phyloP scores from a whole-genome alignment of 225 moss, liverwort and hornwort species.

The Bryum argenteum region DNA sequence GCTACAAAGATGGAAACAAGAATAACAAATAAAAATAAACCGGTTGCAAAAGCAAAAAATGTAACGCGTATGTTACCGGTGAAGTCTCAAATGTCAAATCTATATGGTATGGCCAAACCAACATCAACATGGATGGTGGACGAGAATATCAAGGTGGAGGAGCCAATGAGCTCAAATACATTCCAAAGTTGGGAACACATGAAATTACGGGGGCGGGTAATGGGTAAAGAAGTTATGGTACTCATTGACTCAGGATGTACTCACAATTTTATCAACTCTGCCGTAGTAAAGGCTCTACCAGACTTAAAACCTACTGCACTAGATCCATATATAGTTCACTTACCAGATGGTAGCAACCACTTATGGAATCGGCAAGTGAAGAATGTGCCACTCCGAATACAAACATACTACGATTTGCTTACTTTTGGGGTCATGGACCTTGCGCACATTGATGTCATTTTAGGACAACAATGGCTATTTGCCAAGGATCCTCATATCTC shows the following conservation, averaged over 20 bases:
- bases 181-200: conserved; percentile 56
- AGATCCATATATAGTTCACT: conserved; percentile 51
- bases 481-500: conserved; percentile 54
- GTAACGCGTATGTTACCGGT: conserved; percentile 38
- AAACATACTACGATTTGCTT: conserved; percentile 47
- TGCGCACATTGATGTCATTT: conserved; percentile 48
- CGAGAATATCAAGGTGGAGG: not conserved
- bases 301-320: conserved; percentile 32
- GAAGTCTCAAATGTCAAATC: conserved; percentile 30
- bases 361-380: conserved; percentile 48
- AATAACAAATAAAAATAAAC: conserved; percentile 6
- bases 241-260: conserved; percentile 57
- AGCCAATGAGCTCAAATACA: not conserved
- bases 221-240: conserved; percentile 44
- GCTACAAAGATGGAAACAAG: conserved; percentile 30
- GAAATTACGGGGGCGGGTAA: conserved; percentile 46
- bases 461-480: conserved; percentile 56
- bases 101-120: conserved; percentile 18
- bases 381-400: conserved; percentile 45
- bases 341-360: conserved; percentile 48
- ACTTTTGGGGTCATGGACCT: conserved; percentile 57
- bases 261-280: conserved; percentile 53
- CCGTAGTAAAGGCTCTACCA: conserved; percentile 41
- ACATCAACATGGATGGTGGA: conserved; percentile 41
- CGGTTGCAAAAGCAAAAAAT: not conserved